Base-by-base conservation (phyloP, 129 eudicot genomes). In the carrot (Daucus carota) region DNA sequence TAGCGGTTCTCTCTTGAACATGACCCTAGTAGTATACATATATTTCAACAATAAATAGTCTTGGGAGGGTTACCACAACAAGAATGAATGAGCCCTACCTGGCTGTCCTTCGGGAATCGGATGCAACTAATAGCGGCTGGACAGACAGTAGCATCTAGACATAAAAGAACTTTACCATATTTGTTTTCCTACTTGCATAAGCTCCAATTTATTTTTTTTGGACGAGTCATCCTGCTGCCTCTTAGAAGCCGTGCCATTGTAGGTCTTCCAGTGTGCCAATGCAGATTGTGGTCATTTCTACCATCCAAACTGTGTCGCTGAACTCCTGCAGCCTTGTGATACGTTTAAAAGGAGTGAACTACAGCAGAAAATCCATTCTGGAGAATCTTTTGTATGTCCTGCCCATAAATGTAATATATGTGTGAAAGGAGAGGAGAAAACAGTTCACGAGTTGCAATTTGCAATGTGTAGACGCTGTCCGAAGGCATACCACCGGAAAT, bases 401-500 rank as follows among this genome's bases (percentile, higher is more conserved):
- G 83, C 84, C 20, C 98, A 92, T 82, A 88, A 80, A 78, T 92
- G 98, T 45, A 75, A 18, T 59, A 34, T 69, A 18, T 92, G 98
- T 80, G 79, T 78, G 67, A 78, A 71, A 76, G 89, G 86, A 46
- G 98, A 92, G 84, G 85, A 88, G 50, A 86, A 83, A 79, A 77
- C 73, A 0, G 81, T 52, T 38, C 45, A 34, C 33, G 90, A 82
- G 2, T 80, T 90, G 85, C 94, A 90, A 67, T 90, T 92, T 82
- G 98, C 96, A 28, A 75, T 90, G 26, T 90, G 98, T 75, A 86
- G 98, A 79, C 94, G 98, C 75, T 92, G 96, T 81, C 98, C 98
- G 32, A 88, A 81, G 77, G 87, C 94, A 65, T 92, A 90, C 82
- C 98, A 92, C 81, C 82, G 96, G 10, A 86, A 85, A 86, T 92